These are phyloP conservation scores for Angomonas deanei DNA, from an alignment of 208 protist genomes.

Conservation along the genomic window DNA sequence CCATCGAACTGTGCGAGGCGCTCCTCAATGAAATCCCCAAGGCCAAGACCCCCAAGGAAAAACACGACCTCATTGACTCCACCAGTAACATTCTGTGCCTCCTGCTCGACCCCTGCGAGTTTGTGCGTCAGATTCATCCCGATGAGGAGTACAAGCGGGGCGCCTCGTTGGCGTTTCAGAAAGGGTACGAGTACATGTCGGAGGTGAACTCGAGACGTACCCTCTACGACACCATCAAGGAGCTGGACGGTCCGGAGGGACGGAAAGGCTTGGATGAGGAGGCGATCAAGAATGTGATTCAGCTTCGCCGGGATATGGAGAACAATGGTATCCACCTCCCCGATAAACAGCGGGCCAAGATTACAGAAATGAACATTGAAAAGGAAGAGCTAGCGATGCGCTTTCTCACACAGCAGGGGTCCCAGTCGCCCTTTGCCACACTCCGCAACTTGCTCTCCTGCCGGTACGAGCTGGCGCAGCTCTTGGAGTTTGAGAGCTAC, in stretches of 20 bases:
- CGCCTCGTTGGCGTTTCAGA: slow-evolving; percentile 75
- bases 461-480: slow-evolving; percentile 75
- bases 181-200: slow-evolving; percentile 88
- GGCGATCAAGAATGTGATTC: slow-evolving; percentile 85
- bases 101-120: slow-evolving; percentile 89
- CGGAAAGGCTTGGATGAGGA: slow-evolving; percentile 64
- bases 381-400: slow-evolving; percentile 84
- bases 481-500: slow-evolving; percentile 84
- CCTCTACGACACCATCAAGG: slow-evolving; percentile 81
- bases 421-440: slow-evolving; percentile 65
- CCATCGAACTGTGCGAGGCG: slow-evolving; percentile 64
- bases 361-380: slow-evolving; percentile 85
- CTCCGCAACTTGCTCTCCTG: slow-evolving; percentile 76
- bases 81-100: slow-evolving; percentile 91
- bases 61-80: slow-evolving; percentile 89
- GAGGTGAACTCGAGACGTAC: slow-evolving; percentile 84
- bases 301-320: slow-evolving; percentile 90
- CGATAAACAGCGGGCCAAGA: slow-evolving; percentile 60
- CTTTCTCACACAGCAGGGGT: slow-evolving; percentile 69
- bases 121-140: slow-evolving; percentile 88
- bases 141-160: slow-evolving; percentile 77
- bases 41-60: slow-evolving; percentile 55
- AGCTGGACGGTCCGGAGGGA: slow-evolving; percentile 63
- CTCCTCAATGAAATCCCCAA: slow-evolving; percentile 72
- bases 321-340: slow-evolving; percentile 88